Percentiles rank a stretch among this genome's conserved stretches.
Evolutionary conservation across 441 rosid genomes (phyloP).

Genomic region (Corymbia calophylla): DNA sequence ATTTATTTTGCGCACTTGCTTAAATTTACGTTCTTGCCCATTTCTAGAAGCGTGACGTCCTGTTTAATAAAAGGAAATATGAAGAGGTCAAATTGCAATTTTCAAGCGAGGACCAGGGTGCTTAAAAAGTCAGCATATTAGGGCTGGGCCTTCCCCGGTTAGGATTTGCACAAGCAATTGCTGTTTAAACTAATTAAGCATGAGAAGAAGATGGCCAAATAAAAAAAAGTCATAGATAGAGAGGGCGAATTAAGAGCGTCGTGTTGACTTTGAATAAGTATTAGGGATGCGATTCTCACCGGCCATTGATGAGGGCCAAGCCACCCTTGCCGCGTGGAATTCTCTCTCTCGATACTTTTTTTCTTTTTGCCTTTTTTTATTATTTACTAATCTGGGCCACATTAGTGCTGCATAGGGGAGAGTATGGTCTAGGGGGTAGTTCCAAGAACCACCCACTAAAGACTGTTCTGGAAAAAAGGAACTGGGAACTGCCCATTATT

Average conservation of each 20-base stretch:
- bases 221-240: not conserved
- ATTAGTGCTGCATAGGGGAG: not conserved
- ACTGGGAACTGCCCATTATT: too few relatives aligned
- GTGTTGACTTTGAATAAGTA: not conserved
- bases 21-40: not conserved
- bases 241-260: not conserved
- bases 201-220: not conserved
- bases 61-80: not conserved
- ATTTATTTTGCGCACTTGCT: not conserved
- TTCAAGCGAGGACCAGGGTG: not conserved
- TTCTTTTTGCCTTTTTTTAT: accelerated
- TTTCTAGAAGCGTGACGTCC: not conserved
- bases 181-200: not conserved
- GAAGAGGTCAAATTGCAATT: not conserved
- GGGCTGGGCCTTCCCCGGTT: not conserved
- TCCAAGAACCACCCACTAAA: too few relatives aligned
- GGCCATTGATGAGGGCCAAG: not conserved
- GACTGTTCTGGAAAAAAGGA: too few relatives aligned
- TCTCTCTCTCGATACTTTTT: not conserved
- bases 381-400: not conserved
- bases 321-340: not conserved
- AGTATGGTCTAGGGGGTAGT: too few relatives aligned
- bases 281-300: not conserved
- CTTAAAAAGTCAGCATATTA: not conserved
- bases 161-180: not conserved